These are phyloP conservation scores for Apiotrichum veenhuisii DNA, from an alignment of 1,284 basidiomycete species.

Conservation along the genomic window DNA sequence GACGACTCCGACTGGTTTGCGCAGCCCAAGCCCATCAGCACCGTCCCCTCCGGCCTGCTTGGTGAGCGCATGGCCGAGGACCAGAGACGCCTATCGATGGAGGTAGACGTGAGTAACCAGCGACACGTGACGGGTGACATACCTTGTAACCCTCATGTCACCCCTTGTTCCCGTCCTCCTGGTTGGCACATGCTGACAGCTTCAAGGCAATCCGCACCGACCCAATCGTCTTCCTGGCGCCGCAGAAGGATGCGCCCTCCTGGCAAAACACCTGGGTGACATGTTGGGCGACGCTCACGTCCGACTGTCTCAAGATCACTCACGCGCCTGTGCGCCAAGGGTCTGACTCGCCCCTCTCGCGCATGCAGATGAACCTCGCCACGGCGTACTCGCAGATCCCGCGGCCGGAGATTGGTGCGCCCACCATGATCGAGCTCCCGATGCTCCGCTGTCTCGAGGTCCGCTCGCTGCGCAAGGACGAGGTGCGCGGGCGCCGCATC, in stretches of 20 bases:
- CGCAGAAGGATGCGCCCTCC: conserved; percentile 24
- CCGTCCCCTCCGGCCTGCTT: conserved; percentile 33
- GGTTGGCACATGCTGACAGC: neutral
- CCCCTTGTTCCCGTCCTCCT: too few relatives aligned
- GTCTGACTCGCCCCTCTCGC: neutral
- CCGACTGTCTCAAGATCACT: conserved; percentile 24
- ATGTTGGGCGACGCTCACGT: conserved; percentile 32
- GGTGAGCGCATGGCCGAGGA: conserved; percentile 40
- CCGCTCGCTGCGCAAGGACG: conserved; percentile 36
- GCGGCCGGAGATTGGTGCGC: conserved; percentile 15
- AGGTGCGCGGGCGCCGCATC: conserved; percentile 33
- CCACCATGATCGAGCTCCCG: conserved; percentile 30
- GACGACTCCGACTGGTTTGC: conserved; percentile 17
- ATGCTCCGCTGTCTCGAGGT: conserved; percentile 43
- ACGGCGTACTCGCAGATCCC: conserved; percentile 28
- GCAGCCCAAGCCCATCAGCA: conserved; percentile 20
- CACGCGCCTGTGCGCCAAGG: conserved; percentile 9
- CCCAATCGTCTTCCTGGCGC: conserved; percentile 35
- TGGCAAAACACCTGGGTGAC: conserved; percentile 42
- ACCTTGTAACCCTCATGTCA: too few relatives aligned
- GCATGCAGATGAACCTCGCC: neutral
- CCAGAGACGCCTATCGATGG: conserved; percentile 25
- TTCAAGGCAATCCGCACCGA: conserved; percentile 28
- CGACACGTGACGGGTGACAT: neutral
- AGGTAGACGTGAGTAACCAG: neutral